Evolutionary conservation across 306 rosid species (phyloP), one percentile per base, ranked within the genome.

Genomic region (Benincasa hispida): DNA sequence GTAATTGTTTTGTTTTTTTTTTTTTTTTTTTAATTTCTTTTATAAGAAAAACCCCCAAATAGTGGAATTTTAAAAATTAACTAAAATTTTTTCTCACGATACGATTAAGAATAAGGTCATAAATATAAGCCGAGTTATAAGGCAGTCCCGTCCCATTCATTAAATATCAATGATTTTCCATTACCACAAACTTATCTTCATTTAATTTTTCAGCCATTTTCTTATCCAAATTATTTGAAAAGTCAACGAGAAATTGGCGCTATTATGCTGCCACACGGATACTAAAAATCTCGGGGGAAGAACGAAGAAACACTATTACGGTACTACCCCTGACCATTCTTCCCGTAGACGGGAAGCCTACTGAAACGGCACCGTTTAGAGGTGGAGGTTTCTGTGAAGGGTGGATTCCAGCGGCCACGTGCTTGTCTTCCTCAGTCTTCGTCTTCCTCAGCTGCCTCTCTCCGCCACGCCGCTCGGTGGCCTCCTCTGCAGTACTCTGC

Each of bases 401-500:
- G 28, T 37, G 53, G 48, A 10, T 42, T 19, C 34, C n/a, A 24
- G 14, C 14, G 22, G 76, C 76, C 76, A 70, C 58, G 76, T 70
- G 76, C 37, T 70, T 48, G 57, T 47, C 17, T 27, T 28, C 41
- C 76, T 22, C 22, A 41, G 37, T 68, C 74, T 68, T 68, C 74
- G 30, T 68, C 67, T 28, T 60, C 74, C 54, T 45, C 75, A 6
- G 57, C 76, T 8, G 17, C 34, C 21, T 24, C 34, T 42, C 74
- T 68, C 74, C 54, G 76, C 76, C 76, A 48, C 76, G 58, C 55
- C 39, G 37, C 56, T 17, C 8, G 76, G 58, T 70, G 75, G 58
- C 41, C 13, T 22, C 55, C 74, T 68, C 74, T 1, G 58, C n/a
- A n/a, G n/a, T 42, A 69, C 75, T 17, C 55, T 6, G 12, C 73